A percentile compares a stretch with the other conserved stretches of the same genome.
These are phyloP conservation scores for Phaeosphaeriaceae sp. DNA, from an alignment of 2,329 filamentous ascomycete genomes.

Conservation along the genomic window DNA sequence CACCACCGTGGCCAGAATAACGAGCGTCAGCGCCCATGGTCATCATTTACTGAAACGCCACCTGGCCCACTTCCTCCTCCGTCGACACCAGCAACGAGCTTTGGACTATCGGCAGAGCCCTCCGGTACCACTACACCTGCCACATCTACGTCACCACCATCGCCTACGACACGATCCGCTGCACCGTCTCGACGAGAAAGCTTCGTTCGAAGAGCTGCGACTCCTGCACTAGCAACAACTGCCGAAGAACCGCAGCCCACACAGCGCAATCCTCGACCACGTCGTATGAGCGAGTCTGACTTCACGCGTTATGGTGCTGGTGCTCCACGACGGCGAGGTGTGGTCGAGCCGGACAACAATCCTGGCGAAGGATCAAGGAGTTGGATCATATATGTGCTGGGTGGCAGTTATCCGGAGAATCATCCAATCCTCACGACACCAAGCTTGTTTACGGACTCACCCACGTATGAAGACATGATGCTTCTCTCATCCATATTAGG, in stretches of 20 bases:
- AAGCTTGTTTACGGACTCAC: slow-evolving; percentile 74
- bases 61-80: slow-evolving; percentile 68
- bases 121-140: slow-evolving; percentile 58
- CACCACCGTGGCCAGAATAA: slow-evolving; percentile 55
- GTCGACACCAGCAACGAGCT: slow-evolving; percentile 67
- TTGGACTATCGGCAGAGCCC: slow-evolving; percentile 62
- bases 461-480: slow-evolving; percentile 77
- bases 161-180: slow-evolving; percentile 45
- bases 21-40: slow-evolving; percentile 53
- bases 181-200: slow-evolving; percentile 50
- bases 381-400: slow-evolving; percentile 77
- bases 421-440: slow-evolving; percentile 75
- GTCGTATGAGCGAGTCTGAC: slow-evolving; percentile 67
- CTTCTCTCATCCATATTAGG: slow-evolving; percentile 71
- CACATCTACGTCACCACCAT: slow-evolving; percentile 38
- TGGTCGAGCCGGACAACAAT: slow-evolving; percentile 65
- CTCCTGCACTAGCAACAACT: slow-evolving; percentile 53
- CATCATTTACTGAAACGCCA: slow-evolving; percentile 62
- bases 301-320: slow-evolving; percentile 69
- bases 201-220: slow-evolving; percentile 48
- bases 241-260: slow-evolving; percentile 49
- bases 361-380: slow-evolving; percentile 67
- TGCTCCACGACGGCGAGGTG: slow-evolving; percentile 68
- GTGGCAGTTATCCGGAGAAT: slow-evolving; percentile 73
- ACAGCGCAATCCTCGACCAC: slow-evolving; percentile 57